Conservation (phyloP, 2,329 filamentous ascomycete genomes). For the Mycocentrospora acerina region DNA sequence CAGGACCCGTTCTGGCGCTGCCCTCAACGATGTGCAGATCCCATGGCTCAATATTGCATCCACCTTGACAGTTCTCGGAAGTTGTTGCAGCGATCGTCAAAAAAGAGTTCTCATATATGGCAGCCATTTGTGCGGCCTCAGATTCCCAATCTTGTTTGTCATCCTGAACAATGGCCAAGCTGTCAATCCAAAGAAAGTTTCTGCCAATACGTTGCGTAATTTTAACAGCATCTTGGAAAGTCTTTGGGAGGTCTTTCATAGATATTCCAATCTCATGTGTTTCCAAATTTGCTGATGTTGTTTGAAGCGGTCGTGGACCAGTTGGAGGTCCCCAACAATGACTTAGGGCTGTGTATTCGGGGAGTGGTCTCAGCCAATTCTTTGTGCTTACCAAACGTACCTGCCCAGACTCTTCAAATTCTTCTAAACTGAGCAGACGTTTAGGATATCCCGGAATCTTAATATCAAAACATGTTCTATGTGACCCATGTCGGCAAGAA, state of each 20-base stretch:
- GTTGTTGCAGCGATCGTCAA: slow-evolving; percentile 1
- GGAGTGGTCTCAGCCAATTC: not conserved
- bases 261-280: too few species aligned
- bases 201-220: too few species aligned
- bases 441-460: too few species aligned
- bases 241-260: too few species aligned
- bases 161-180: slow-evolving; percentile 5
- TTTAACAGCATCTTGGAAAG: too few species aligned
- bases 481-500: too few species aligned
- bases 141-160: not conserved
- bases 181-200: slow-evolving; percentile 11
- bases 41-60: not conserved
- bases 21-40: too few species aligned
- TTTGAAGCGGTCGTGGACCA: not conserved
- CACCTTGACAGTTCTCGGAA: not conserved
- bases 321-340: not conserved
- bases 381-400: not conserved
- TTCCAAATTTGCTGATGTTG: not conserved
- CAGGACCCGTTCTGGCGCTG: too few species aligned
- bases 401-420: too few species aligned
- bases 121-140: slow-evolving; percentile 1
- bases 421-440: too few species aligned
- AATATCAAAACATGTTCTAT: too few species aligned
- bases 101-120: slow-evolving; percentile 1
- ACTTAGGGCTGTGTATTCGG: not conserved